These are phyloP conservation scores for Exophiala spinifera DNA, from an alignment of 2,329 filamentous ascomycete species.

Conservation along the genomic window DNA sequence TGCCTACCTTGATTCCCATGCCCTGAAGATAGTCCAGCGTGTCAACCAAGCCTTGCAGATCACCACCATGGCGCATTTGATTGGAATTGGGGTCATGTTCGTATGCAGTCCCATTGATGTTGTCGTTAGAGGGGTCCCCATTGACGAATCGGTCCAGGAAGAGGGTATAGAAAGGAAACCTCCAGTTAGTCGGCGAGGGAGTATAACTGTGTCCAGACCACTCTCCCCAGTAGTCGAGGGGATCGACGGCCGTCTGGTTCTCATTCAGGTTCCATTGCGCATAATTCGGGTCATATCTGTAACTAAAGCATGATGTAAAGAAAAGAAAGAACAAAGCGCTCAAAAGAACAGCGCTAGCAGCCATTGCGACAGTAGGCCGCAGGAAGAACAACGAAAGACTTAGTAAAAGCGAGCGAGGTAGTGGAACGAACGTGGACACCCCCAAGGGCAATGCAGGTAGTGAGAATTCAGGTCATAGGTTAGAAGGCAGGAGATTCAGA, in stretches of 20 bases:
- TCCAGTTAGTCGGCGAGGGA: constrained; percentile 60
- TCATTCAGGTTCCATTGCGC: constrained; percentile 60
- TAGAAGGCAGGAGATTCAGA: background rate
- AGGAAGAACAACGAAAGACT: constrained; percentile 14
- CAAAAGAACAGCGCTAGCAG: constrained; percentile 8
- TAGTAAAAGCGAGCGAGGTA: background rate
- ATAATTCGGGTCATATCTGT: constrained; percentile 51
- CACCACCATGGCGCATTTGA: constrained; percentile 63
- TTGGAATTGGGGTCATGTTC: constrained; percentile 60
- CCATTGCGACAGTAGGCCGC: constrained; percentile 2
- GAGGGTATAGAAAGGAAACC: constrained; percentile 64
- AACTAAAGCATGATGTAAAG: constrained; percentile 24
- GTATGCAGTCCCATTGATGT: constrained; percentile 59
- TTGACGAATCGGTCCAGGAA: constrained; percentile 64
- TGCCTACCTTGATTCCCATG: constrained; percentile 58
- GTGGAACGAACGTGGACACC: constrained; percentile 16
- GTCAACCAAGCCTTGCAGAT: constrained; percentile 56
- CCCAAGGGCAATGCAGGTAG: constrained; percentile 7
- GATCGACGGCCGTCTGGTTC: constrained; percentile 54
- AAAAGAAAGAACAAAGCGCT: constrained; percentile 12
- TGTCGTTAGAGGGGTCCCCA: constrained; percentile 62
- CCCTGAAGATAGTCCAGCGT: constrained; percentile 63
- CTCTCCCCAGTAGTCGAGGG: constrained; percentile 58
- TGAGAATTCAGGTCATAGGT: constrained; percentile 1
- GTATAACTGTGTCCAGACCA: constrained; percentile 51